A percentile compares a stretch with the other conserved stretches of the same genome.
Conservation (phyloP, 345 rosid genomes). For the Acer yangbiense region DNA sequence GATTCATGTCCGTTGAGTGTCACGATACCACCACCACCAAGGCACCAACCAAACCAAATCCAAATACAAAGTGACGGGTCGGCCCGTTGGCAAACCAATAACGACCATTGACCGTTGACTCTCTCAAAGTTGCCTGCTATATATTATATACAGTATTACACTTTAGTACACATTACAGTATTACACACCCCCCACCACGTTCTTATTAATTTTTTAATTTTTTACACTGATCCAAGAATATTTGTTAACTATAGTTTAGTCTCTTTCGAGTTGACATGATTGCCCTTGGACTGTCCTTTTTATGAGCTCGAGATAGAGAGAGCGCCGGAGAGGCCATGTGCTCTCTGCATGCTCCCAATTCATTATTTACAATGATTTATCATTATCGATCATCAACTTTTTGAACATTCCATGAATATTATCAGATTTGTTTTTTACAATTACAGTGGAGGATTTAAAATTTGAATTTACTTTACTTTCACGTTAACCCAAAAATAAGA, state of each 20-base stretch:
- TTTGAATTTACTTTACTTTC: neutral
- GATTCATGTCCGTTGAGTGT: neutral
- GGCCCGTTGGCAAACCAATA: slow-evolving; percentile 26
- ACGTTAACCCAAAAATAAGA: neutral
- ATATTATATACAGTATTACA: too few species aligned
- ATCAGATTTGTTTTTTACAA: too few species aligned
- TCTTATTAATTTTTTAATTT: neutral
- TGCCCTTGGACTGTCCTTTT: neutral
- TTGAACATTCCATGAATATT: neutral
- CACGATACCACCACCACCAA: neutral
- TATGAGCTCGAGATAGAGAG: neutral
- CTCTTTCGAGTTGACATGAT: neutral
- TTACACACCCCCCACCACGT: neutral
- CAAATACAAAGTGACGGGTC: neutral
- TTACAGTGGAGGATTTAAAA: too few species aligned
- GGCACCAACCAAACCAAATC: neutral
- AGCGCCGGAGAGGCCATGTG: neutral
- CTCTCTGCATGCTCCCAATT: neutral
- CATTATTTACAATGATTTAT: neutral
- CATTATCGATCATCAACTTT: neutral
- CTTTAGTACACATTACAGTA: neutral
- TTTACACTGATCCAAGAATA: neutral
- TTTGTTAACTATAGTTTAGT: neutral
- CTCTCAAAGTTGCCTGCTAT: neutral
- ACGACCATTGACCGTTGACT: slow-evolving; percentile 45